Base-by-base conservation (phyloP, 108 stramenopile species). In the Licmophora abbreviata region DNA sequence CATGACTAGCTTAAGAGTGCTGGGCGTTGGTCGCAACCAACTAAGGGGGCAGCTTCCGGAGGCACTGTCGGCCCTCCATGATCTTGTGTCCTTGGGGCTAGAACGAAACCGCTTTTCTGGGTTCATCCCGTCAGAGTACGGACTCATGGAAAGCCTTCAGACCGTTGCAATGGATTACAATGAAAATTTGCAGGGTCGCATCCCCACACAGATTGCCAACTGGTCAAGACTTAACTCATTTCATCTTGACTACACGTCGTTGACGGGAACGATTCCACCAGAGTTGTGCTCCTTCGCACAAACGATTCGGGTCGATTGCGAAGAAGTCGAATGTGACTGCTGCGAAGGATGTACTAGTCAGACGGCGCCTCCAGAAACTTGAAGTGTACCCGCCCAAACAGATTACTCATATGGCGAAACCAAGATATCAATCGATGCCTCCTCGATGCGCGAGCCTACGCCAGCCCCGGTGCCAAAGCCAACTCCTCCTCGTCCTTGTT, bases 211-310 rank as follows among this genome's bases (percentile, higher is more conserved):
- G 26, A 14, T 70, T 24, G 49, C 24, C 3, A 25, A 7, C 18
- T 20, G 63, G 31, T 18, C 45, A 27, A 22, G 15, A 33, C 40
- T 70, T 11, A 29, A 30, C 11, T 7, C 20, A 3, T 32, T 70
- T 21, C 26, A 45, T 4, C 0, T 70, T 3, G 10, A 51, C 20
- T 26, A 54, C 3, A 74, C 64, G 42, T 14, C 28, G 7, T 12
- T 74, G 12, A 51, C 26, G 29, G 73, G 73, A 34, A 30, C 63
- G 5, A 54, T 74, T 35, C 73, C 73, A 20, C 23, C 34, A 7
- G 63, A 63, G 43, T n/a, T 59, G 1, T 64, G 69, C 34, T 3
- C 47, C 15, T 14, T 58, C 23, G 53, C 43, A 37, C 53, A 10
- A 43, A n/a, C 12, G 5, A 61, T 69, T 31, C 15, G 3, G 4